Percentiles rank a stretch among this genome's conserved stretches.
Evolutionary conservation across 2,329 filamentous ascomycete genomes (phyloP).

Genomic region (Coniochaeta sp.): DNA sequence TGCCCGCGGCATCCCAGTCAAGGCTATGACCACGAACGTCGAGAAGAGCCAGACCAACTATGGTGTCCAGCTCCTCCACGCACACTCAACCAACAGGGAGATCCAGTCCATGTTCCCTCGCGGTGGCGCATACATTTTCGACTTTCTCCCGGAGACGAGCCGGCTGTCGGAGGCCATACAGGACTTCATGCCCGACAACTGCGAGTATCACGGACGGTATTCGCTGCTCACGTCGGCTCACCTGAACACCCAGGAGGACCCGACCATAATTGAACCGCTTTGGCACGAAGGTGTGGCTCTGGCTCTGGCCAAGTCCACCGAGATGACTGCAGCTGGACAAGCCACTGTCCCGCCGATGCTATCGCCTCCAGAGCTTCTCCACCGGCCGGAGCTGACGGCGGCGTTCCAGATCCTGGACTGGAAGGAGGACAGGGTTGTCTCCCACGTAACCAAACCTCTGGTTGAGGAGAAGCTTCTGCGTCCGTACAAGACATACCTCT

Average conservation of each 20-base stretch:
- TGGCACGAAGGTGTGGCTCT: slow-evolving; percentile 16
- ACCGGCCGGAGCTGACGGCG: background rate
- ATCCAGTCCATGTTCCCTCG: slow-evolving; percentile 20
- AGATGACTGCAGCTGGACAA: background rate
- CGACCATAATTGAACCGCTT: slow-evolving; percentile 5
- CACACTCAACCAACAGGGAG: slow-evolving; percentile 15
- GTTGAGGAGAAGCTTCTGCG: slow-evolving; percentile 18
- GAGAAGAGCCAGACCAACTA: slow-evolving; percentile 2
- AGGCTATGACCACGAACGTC: slow-evolving; percentile 14
- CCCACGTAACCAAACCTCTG: slow-evolving; percentile 16
- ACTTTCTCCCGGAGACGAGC: slow-evolving; percentile 21
- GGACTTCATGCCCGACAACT: slow-evolving; percentile 15
- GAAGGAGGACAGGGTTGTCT: slow-evolving; percentile 23
- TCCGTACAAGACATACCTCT: slow-evolving; percentile 27
- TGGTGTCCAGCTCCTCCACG: slow-evolving; percentile 16
- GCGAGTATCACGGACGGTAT: slow-evolving; percentile 16
- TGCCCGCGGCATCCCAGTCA: slow-evolving; percentile 7
- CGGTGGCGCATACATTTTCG: slow-evolving; percentile 17
- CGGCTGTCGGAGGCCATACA: slow-evolving; percentile 19
- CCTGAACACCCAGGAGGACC: slow-evolving; percentile 3
- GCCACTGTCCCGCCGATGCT: slow-evolving; percentile 2
- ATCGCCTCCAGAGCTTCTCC: slow-evolving; percentile 18
- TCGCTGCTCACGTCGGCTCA: slow-evolving; percentile 8
- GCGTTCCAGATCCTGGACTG: slow-evolving; percentile 31
- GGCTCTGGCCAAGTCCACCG: slow-evolving; percentile 8